A percentile compares a stretch with the other conserved stretches of the same genome.
Evolutionary conservation across 2,329 filamentous ascomycete genomes (phyloP).

Genomic region (Fonsecaea pugnacius): DNA sequence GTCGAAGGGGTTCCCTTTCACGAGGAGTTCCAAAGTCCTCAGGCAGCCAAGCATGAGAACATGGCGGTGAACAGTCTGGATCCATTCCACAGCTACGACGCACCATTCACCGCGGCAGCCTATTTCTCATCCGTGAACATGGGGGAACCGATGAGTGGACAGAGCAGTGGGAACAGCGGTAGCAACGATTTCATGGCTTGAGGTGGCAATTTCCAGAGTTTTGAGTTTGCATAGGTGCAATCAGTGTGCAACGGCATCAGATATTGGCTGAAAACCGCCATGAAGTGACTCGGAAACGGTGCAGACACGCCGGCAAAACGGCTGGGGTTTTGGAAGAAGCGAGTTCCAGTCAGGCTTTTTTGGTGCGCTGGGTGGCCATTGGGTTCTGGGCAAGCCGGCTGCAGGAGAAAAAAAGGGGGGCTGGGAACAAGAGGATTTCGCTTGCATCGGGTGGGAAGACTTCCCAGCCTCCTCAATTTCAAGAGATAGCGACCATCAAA

Average conservation of each 20-base stretch:
- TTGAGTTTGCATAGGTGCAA: neutral
- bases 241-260: neutral
- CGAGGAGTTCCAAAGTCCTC: conserved; percentile 19
- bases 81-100: conserved; percentile 13
- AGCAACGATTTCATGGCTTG: conserved; percentile 20
- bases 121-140: conserved; percentile 22
- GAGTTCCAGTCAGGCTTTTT: conserved; percentile 1
- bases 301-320: neutral
- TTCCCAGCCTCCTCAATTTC: conserved; percentile 29
- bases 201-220: conserved; percentile 2
- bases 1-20: conserved; percentile 27
- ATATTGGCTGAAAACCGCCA: neutral
- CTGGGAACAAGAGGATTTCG: neutral
- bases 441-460: neutral
- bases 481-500: conserved; percentile 12
- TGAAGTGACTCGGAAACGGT: conserved; percentile 2
- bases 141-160: conserved; percentile 13
- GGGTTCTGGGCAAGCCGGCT: neutral
- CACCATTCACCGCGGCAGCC: conserved; percentile 10
- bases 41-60: conserved; percentile 21
- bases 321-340: neutral
- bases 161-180: conserved; percentile 17
- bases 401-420: neutral
- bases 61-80: conserved; percentile 11
- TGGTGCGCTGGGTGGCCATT: neutral